Percentiles rank a stretch among this genome's conserved stretches.
Conservation (phyloP, 805 yeast species). For the Hanseniaspora lindneri region DNA sequence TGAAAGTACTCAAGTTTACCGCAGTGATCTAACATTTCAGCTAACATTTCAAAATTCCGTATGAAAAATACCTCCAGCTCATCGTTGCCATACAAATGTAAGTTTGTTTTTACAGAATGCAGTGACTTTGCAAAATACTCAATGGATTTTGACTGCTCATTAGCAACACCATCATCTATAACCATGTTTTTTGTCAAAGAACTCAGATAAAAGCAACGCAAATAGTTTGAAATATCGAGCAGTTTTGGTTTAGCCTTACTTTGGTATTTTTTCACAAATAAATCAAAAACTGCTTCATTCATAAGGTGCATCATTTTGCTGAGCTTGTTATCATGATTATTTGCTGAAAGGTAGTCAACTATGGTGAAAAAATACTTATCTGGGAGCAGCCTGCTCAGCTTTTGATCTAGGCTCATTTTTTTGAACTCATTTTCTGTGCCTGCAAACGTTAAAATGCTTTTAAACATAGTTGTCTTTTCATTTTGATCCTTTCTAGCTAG, state of each 20-base stretch:
- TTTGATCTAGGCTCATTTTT: neutral
- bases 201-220: neutral
- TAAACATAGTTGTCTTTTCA: neutral
- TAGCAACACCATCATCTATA: neutral
- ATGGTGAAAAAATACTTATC: neutral
- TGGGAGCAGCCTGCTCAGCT: neutral
- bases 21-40: neutral
- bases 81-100: neutral
- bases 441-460: neutral
- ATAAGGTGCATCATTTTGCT: neutral
- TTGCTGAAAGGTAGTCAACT: neutral
- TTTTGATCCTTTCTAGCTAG: neutral
- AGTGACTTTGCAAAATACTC: neutral
- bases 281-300: neutral
- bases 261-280: neutral
- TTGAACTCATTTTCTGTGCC: neutral
- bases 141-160: neutral
- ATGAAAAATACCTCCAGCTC: neutral
- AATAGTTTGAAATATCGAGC: neutral
- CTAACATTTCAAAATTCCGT: neutral
- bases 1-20: slow-evolving; percentile 3
- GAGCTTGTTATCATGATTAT: neutral
- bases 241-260: neutral
- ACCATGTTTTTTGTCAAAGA: neutral
- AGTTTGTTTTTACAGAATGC: neutral